Evolutionary conservation across 129 eudicot species (phyloP), one percentile per base, ranked within the genome.

Genomic region (Dittrichia graveolens): DNA sequence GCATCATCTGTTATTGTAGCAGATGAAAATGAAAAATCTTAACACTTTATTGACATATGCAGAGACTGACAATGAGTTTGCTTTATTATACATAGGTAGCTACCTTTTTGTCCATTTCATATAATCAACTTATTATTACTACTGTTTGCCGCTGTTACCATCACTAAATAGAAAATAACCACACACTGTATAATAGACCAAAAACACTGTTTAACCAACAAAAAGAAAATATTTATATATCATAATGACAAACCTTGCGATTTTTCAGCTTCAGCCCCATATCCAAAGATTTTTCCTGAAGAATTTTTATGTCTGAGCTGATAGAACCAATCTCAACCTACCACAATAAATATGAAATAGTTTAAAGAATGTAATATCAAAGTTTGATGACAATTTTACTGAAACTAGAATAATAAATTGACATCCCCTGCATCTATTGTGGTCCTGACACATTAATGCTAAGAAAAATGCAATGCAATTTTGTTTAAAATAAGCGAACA

Each of bases 181-280:
- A 55, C 6, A 55, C 39, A 18, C 38, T 24, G 12, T 18, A 55
- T 55, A 52, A 52, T 55, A 24, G 43, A 58, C 12, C 15, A 42
- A 40, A 52, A 42, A 53, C 53, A 55, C 52, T 42, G 3, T 40
- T 61, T 5, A 63, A 60, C 7, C 37, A 55, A 65, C 12, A 37
- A 69, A 69, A 58, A 16, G 44, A 47, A 38, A 14, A 37, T 46
- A 19, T 5, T n/a, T 44, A 9, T n/a, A 18, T 37, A 76, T 18
- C 49, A 57, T 58, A 67, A 67, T 43, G 48, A 64, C 5, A 45
- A 19, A 94, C 98, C 98, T 94, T 94, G 62, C 98, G 95, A 79
- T 94, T 94, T 75, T 94, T 94, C 71, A 94, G 96, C 89, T 86
- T 94, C 69, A 94, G 80, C 49, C 98, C 98, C 98, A 94, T 94